Evolutionary conservation across 169 alveolate species (phyloP), one percentile per base, ranked within the genome.

Genomic region (Toxoplasma gondii): DNA sequence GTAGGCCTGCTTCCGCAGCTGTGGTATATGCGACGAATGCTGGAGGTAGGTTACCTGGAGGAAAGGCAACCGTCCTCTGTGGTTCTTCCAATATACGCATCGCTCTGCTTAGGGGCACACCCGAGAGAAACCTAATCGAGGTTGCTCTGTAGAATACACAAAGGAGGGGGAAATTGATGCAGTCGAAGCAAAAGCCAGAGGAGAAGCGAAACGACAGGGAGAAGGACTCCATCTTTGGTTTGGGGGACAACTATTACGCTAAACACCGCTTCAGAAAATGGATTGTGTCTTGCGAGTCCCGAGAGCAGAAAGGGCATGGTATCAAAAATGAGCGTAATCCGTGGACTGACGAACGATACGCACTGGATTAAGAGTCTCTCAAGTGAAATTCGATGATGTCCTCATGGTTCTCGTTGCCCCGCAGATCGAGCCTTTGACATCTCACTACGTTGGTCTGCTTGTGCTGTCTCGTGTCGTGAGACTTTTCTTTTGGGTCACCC

Each of bases 1-100:
- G 91, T 94, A 31, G 98, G 97, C 29, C 88, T 97, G 31, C 44
- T 97, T 12, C 98, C 98, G 36, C 98, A 97, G 94, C 94, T 97
- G 54, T 92, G 88, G 80, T 94, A 96, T 29, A 95, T 97, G 96
- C 93, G 95, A 81, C 88, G 96, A 78, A 94, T 96, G 91, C 92
- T 94, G 64, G 98, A 97, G 94, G 96, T 96, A 27, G 0, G 82
- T 1, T 54, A 2, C 44, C 31, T 17, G 74, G 74, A 64, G 24
- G 74, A 31, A 16, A 64, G 74, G 74, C n/a, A 27, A 7, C 22
- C 74, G n/a, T 64, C n/a, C 74, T 64, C n/a, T 19, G 74, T 64
- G 58, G 58, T 7, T 12, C 12, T 49, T 12, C 58, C 58, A 49
- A 69, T 17, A 2, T 69, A 29, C 81, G 5, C 81, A 69, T 69